Evolutionary conservation across 305 asterid genomes (phyloP).

Genomic region (Salvia sclarea): DNA sequence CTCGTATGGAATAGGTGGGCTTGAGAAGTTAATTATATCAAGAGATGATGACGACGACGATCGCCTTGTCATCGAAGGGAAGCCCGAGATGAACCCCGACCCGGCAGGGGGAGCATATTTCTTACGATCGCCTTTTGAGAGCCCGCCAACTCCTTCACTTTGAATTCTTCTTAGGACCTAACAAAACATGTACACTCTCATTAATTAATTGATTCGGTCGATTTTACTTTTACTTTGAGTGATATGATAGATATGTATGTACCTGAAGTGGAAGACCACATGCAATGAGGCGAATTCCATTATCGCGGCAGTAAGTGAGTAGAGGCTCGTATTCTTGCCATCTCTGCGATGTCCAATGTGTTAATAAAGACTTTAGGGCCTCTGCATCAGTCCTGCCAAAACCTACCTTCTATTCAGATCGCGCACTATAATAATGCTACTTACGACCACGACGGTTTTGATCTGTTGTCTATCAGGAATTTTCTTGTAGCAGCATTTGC

Average conservation of each 20-base stretch:
- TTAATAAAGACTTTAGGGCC: conserved; percentile 53
- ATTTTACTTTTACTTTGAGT: too few species aligned
- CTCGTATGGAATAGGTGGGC: conserved; percentile 61
- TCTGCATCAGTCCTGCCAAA: conserved; percentile 69
- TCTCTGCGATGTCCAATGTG: conserved; percentile 70
- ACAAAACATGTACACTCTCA: background rate
- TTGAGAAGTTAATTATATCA: conserved; percentile 51
- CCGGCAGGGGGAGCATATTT: conserved; percentile 96
- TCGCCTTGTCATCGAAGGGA: conserved; percentile 69
- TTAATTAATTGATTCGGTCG: too few species aligned
- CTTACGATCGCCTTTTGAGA: conserved; percentile 64
- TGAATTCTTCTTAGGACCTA: conserved; percentile 87
- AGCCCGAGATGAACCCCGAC: conserved; percentile 91
- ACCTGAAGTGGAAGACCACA: conserved; percentile 88
- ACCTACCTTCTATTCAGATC: conserved; percentile 39
- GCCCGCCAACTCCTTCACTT: conserved; percentile 83
- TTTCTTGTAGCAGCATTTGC: too few species aligned
- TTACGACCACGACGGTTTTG: too few species aligned
- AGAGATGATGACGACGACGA: conserved; percentile 23
- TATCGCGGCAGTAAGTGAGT: conserved; percentile 69
- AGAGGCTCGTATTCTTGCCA: conserved; percentile 90
- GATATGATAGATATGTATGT: background rate
- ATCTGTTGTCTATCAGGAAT: too few species aligned
- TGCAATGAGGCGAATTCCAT: conserved; percentile 67
- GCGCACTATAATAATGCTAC: too few species aligned